Conservation (phyloP, 257 asterid genomes). For the Catharanthus roseus region DNA sequence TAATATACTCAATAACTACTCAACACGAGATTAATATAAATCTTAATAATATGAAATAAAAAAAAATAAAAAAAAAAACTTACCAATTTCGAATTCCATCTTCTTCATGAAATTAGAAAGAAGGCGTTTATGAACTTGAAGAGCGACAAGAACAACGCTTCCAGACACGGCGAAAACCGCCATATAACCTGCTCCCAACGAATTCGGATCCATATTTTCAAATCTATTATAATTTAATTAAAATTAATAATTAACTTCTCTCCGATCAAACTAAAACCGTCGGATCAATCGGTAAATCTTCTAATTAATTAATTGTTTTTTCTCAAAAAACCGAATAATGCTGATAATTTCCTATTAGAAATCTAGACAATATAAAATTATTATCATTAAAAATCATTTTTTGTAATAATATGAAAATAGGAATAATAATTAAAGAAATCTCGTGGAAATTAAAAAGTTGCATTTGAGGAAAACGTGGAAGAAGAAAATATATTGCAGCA, state of each 20-base stretch:
- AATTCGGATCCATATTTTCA: conserved; percentile 20
- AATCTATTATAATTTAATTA: not conserved
- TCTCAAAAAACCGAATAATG: not conserved
- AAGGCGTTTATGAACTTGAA: conserved; percentile 73
- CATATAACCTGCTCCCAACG: conserved; percentile 54
- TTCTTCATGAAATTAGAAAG: conserved; percentile 77
- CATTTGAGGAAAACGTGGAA: conserved; percentile 10
- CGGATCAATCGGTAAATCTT: not conserved
- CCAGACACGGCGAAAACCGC: conserved; percentile 89
- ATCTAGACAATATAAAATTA: too few relatives aligned
- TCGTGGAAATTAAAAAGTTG: conserved; percentile 1
- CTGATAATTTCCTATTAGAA: not conserved
- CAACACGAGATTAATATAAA: too few relatives aligned
- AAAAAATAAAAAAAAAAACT: not conserved
- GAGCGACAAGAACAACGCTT: conserved; percentile 73
- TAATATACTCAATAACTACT: too few relatives aligned
- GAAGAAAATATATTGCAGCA: not conserved
- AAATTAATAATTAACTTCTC: not conserved
- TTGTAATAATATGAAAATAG: too few relatives aligned
- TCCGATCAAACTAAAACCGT: not conserved
- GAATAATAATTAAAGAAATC: not conserved
- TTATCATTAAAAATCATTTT: too few relatives aligned
- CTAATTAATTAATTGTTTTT: too few relatives aligned
- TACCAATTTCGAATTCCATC: conserved; percentile 54
- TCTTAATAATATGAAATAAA: too few relatives aligned